phyloP scores from a whole-genome alignment of 129 eudicot species.

The Lactuca saligna region DNA sequence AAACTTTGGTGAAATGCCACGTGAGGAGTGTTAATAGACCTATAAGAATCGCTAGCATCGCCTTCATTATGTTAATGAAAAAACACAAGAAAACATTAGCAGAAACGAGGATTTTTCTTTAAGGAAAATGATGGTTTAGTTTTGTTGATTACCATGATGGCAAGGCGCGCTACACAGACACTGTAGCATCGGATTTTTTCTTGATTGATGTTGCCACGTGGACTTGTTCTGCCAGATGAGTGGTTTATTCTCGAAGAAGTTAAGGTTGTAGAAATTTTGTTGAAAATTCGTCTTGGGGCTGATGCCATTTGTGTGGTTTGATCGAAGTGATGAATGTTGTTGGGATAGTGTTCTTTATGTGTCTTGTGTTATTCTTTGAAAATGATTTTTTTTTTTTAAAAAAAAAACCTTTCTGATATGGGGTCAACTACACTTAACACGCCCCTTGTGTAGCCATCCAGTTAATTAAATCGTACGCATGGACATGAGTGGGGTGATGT shows the following conservation, averaged over 20 bases:
- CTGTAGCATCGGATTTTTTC: constrained; percentile 69
- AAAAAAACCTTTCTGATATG: neutral
- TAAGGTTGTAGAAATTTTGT: constrained; percentile 22
- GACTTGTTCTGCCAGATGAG: constrained; percentile 35
- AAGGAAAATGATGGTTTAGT: neutral
- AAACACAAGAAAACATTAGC: constrained; percentile 26
- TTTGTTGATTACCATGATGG: constrained; percentile 76
- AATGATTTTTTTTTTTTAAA: neutral
- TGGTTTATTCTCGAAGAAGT: constrained; percentile 35
- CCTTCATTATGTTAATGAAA: constrained; percentile 54
- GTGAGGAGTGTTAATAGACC: constrained; percentile 86
- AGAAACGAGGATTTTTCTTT: neutral
- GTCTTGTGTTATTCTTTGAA: constrained; percentile 27
- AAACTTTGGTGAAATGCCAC: constrained; percentile 91
- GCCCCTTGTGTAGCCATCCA: neutral
- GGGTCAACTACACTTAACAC: neutral
- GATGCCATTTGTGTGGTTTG: constrained; percentile 42
- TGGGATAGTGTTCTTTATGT: constrained; percentile 15
- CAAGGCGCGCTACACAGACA: constrained; percentile 84
- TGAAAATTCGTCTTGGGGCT: constrained; percentile 26
- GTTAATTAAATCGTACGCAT: neutral
- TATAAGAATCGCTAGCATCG: constrained; percentile 80
- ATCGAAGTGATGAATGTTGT: constrained; percentile 31
- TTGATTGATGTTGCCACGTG: constrained; percentile 45
- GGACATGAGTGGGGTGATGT: constrained; percentile 25